Evolutionary conservation across 2,329 filamentous ascomycete genomes (phyloP).

Genomic region (Aspergillus intermedius): DNA sequence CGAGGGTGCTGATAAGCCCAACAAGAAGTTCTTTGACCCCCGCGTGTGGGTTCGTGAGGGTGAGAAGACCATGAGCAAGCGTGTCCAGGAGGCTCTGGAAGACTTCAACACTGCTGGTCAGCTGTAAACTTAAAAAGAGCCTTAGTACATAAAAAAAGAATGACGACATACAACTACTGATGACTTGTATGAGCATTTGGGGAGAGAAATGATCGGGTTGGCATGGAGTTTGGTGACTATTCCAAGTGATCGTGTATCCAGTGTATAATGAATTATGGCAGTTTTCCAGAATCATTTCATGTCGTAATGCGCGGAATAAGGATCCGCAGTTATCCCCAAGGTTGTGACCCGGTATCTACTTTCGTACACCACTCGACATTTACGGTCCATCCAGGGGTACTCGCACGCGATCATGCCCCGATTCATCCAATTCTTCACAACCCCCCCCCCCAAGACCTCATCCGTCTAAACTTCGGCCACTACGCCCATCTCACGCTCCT

Average conservation of each 20-base stretch:
- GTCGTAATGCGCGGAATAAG: too few species aligned
- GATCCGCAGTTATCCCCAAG: too few species aligned
- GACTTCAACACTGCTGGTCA: conserved; percentile 86
- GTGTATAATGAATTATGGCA: too few species aligned
- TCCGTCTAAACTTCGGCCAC: background rate
- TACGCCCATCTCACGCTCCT: background rate
- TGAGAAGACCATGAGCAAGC: conserved; percentile 90
- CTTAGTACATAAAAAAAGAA: background rate
- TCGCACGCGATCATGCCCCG: background rate
- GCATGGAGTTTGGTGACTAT: too few species aligned
- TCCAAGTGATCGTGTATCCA: too few species aligned
- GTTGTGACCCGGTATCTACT: too few species aligned
- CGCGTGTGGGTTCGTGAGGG: conserved; percentile 89
- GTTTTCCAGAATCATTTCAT: too few species aligned
- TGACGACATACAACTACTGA: background rate
- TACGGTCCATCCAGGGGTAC: too few species aligned
- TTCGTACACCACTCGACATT: too few species aligned
- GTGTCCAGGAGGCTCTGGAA: conserved; percentile 71
- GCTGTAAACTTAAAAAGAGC: conserved; percentile 51
- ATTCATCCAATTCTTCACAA: background rate
- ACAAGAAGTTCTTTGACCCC: conserved; percentile 94
- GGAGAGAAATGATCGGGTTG: too few species aligned
- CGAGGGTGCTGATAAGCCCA: conserved; percentile 92
- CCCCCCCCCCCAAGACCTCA: background rate
- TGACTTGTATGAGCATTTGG: background rate